A percentile compares a stretch with the other conserved stretches of the same genome.
phyloP scores from a whole-genome alignment of 495 filamentous ascomycete species.

The Aspergillus biplanus region DNA sequence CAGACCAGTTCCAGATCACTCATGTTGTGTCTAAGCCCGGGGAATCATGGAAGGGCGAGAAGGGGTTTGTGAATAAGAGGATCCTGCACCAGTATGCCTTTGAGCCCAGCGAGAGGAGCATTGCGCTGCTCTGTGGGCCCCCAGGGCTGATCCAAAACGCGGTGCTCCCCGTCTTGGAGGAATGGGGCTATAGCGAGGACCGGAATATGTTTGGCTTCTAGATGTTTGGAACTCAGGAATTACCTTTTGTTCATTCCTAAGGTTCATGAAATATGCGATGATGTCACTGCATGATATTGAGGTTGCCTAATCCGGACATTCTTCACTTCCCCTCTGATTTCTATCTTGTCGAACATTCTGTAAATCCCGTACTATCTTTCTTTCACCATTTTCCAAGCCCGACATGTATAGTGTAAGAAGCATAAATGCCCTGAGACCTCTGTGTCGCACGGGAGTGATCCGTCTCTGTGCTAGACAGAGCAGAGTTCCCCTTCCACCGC shows the following conservation, averaged over 20 bases:
- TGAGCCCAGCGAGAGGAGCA: constrained; percentile 28
- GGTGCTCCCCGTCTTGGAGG: too few species aligned
- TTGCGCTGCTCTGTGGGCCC: neutral
- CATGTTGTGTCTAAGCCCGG: constrained; percentile 38
- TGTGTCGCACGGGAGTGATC: neutral
- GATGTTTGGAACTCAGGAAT: too few species aligned
- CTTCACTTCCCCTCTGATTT: too few species aligned
- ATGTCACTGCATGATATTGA: too few species aligned
- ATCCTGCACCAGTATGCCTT: constrained; percentile 36
- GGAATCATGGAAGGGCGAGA: constrained; percentile 34
- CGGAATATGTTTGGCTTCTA: too few species aligned
- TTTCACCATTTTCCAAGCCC: neutral
- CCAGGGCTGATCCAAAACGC: too few species aligned
- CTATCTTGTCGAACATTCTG: too few species aligned
- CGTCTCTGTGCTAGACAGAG: neutral
- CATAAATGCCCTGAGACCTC: neutral
- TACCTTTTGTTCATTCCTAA: too few species aligned
- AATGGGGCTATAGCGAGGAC: too few species aligned
- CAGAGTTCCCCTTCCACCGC: neutral
- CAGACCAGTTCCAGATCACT: constrained; percentile 33
- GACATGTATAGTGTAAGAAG: neutral
- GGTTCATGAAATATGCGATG: too few species aligned
- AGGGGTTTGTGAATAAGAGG: constrained; percentile 32
- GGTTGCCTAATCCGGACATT: too few species aligned
- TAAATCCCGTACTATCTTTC: too few species aligned